These are phyloP conservation scores for Sanguinoderma infundibulare DNA, from an alignment of 1,284 basidiomycete genomes.

Conservation along the genomic window DNA sequence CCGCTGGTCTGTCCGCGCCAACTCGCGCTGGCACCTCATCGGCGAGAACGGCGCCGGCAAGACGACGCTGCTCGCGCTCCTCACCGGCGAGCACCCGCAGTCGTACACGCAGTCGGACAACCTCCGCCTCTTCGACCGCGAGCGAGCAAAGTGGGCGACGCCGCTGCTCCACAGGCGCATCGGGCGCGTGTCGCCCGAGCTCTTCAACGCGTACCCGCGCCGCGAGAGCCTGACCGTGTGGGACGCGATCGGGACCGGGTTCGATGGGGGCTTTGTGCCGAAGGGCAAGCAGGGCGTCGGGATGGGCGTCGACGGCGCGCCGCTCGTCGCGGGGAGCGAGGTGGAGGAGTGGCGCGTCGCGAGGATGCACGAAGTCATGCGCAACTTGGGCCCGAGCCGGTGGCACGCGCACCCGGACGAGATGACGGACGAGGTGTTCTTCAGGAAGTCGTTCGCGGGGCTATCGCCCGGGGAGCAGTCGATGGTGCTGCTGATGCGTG, in stretches of 20 bases:
- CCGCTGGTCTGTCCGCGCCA: slow-evolving; percentile 79
- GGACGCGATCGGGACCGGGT: slow-evolving; percentile 86
- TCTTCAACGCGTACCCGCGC: slow-evolving; percentile 90
- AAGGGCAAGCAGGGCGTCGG: slow-evolving; percentile 52
- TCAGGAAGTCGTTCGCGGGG: slow-evolving; percentile 55
- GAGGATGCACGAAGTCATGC: slow-evolving; percentile 59
- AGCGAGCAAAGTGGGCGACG: slow-evolving; percentile 68
- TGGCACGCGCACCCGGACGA: slow-evolving; percentile 39
- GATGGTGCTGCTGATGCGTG: slow-evolving; percentile 82
- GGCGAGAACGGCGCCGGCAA: slow-evolving; percentile 95
- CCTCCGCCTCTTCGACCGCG: slow-evolving; percentile 74
- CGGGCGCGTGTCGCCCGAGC: slow-evolving; percentile 88
- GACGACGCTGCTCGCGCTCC: slow-evolving; percentile 90
- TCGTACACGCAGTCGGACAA: slow-evolving; percentile 81
- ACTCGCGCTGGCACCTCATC: slow-evolving; percentile 87
- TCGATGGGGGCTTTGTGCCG: slow-evolving; percentile 79
- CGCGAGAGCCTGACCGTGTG: slow-evolving; percentile 71
- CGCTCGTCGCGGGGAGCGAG: slow-evolving; percentile 35
- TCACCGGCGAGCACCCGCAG: slow-evolving; percentile 95
- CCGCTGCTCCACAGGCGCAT: slow-evolving; percentile 58
- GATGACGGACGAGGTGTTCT: slow-evolving; percentile 42
- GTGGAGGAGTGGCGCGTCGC: slow-evolving; percentile 49
- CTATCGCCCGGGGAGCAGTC: slow-evolving; percentile 78
- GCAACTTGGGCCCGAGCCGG: slow-evolving; percentile 61
- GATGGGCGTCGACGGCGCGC: slow-evolving; percentile 34